Evolutionary conservation across 441 rosid genomes (phyloP).

Genomic region (Sinapis alba): DNA sequence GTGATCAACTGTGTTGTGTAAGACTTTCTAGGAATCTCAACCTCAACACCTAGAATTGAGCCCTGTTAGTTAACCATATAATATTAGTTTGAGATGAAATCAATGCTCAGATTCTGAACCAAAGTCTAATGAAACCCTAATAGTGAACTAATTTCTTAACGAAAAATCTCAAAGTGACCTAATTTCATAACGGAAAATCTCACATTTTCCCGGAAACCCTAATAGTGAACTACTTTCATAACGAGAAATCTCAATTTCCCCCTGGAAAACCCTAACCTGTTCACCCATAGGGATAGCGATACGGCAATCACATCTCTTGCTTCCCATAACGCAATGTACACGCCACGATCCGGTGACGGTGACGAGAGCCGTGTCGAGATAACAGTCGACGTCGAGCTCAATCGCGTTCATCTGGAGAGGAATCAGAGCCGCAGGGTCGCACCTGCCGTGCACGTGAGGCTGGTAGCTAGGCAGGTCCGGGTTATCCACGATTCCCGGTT

Average conservation of each 20-base stretch:
- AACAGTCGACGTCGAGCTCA: slow-evolving; percentile 65
- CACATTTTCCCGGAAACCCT: background rate
- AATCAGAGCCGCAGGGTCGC: slow-evolving; percentile 89
- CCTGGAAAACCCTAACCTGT: slow-evolving; percentile 60
- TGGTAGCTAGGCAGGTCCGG: slow-evolving; percentile 97
- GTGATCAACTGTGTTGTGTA: slow-evolving; percentile 60
- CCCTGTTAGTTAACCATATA: slow-evolving; percentile 98
- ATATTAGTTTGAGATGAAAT: slow-evolving; percentile 44
- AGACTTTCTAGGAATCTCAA: slow-evolving; percentile 62
- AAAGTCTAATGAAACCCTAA: background rate
- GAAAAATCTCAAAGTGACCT: too few species aligned
- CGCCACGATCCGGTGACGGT: slow-evolving; percentile 73
- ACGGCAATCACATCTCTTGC: slow-evolving; percentile 84
- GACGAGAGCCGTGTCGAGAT: slow-evolving; percentile 65
- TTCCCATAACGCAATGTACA: slow-evolving; percentile 92
- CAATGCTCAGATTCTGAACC: background rate
- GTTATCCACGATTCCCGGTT: slow-evolving; percentile 89
- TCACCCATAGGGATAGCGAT: slow-evolving; percentile 90
- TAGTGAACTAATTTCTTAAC: background rate
- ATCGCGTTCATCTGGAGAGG: slow-evolving; percentile 85
- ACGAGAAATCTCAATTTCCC: background rate
- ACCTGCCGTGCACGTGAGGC: slow-evolving; percentile 94
- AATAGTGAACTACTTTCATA: background rate
- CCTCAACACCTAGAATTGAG: slow-evolving; percentile 97
- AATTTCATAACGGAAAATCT: background rate